Evolutionary conservation across 2,329 filamentous ascomycete genomes (phyloP), one percentile per base, ranked within the genome.

Genomic region (Kalmusia sp.): DNA sequence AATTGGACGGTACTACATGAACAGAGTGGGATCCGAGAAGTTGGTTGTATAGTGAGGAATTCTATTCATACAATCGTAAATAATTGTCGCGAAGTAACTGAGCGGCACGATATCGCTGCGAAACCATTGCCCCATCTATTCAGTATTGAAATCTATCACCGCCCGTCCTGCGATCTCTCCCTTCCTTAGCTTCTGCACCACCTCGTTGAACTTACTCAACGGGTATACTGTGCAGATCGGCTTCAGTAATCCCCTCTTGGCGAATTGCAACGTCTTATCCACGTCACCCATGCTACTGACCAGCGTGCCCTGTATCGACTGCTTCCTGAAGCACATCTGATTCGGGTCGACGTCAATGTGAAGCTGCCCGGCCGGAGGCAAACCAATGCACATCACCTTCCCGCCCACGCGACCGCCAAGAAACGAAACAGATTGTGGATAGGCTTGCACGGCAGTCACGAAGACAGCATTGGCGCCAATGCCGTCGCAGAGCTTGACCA

Each of bases 121-220:
- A n/a, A n/a, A n/a, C n/a, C n/a, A n/a, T n/a, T n/a, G n/a, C n/a
- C 4, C 19, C 11, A 48, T 30, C 53, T 70, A 73, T 37, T 70
- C 68, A 45, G 59, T 57, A 24, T 84, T 82, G 58, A 84, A 84
- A 60, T 83, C 79, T 17, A 84, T 75, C 11, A 84, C 82, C 37
- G 81, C 77, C 15, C 82, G 69, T 1, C 82, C 82, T 6, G 81
- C 79, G 38, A 84, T 76, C 59, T 84, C 73, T 0, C 81, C 81
- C 33, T 71, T 72, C 49, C 73, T 72, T 58, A 84, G 62, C 59
- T 79, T 78, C 61, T 82, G 75, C 19, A 84, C 79, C 15, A 77
- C 80, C 58, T 84, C 81, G 14, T 81, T 69, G 38, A 84, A 74
- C 34, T 75, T 59, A 28, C 77, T 77, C 56, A 83, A 63, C 0